Base-by-base conservation (phyloP, 2,329 filamentous ascomycete genomes). In the Purpureocillium takamizusanense region DNA sequence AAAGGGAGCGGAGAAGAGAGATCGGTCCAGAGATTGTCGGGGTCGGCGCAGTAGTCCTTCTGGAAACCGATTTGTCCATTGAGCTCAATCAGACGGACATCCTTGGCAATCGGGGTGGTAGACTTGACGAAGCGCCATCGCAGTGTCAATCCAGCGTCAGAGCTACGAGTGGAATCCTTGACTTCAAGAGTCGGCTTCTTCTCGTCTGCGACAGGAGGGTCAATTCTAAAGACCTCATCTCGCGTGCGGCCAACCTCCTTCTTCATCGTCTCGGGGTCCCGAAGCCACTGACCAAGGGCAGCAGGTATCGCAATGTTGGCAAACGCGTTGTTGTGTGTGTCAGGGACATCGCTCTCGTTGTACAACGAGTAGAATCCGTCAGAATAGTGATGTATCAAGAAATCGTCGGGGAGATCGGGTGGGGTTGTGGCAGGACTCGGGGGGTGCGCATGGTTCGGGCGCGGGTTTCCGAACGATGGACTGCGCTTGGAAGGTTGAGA, bases 401-500 rank as follows among this genome's bases (percentile, higher is more conserved):
- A 70, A 55, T 83, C 71, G 59, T 81, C 71, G 13, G 73, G 70
- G 12, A 76, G 66, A 52, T 78, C 81, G 41, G 79, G 75, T 25
- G 84, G 81, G 42, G 82, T 82, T 38, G 84, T 90, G 15, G 82
- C 84, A 35, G 87, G 83, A 57, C 88, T 95, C 21, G 79, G 61
- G 58, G 79, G 69, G 60, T 82, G 70, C 50, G 66, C 61, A 56
- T 72, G 51, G 67, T 81, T 58, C 55, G 71, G 45, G 63, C 80
- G 61, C 63, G 78, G 57, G 55, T 83, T 86, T 39, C 74, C 71
- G 42, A 79, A 74, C 3, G 74, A 74, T 39, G 83, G 74, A 42
- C 78, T 78, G 42, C 80, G 75, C 51, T 82, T 78, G 33, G 75
- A 66, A 18, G 76, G 70, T 36, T 81, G 68, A n/a, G 81, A 83